Evolutionary conservation across 352 stramenopile genomes (phyloP).

Genomic region (Pythium apleroticum): DNA sequence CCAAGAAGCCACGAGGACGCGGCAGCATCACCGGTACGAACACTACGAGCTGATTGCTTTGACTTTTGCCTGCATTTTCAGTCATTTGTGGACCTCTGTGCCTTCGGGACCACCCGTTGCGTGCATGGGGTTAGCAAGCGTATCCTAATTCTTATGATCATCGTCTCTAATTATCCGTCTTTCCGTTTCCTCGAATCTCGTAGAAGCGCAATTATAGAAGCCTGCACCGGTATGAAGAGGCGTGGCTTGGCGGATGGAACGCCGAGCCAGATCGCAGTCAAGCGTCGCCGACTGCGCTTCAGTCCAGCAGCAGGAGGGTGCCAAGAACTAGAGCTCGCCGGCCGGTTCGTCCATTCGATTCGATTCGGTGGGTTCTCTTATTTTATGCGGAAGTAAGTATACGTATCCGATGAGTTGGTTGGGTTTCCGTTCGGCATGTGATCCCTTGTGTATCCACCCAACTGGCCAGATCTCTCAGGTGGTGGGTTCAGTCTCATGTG

Average conservation of each 20-base stretch:
- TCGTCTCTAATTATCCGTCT: constrained; percentile 11
- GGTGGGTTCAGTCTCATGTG: not conserved
- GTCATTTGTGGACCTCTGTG: constrained; percentile 1
- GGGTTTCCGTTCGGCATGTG: too few relatives aligned
- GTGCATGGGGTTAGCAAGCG: not conserved
- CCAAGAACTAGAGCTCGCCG: not conserved
- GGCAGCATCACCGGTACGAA: constrained; percentile 47
- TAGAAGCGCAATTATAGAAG: constrained; percentile 33
- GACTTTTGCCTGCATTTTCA: constrained; percentile 16
- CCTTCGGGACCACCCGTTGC: not conserved
- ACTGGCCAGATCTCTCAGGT: not conserved
- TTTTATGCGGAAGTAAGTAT: not conserved
- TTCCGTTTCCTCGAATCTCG: not conserved
- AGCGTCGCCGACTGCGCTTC: too few relatives aligned
- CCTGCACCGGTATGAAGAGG: constrained; percentile 4
- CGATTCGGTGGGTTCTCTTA: constrained; percentile 5
- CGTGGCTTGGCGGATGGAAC: not conserved
- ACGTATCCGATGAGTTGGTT: not conserved
- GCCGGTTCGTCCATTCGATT: not conserved
- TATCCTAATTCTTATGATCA: constrained; percentile 4
- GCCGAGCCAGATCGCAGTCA: too few relatives aligned
- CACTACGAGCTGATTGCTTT: constrained; percentile 3
- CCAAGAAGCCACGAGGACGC: constrained; percentile 63
- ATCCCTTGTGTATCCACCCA: not conserved
- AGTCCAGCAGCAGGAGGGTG: not conserved